A percentile compares a stretch with the other conserved stretches of the same genome.
These are phyloP conservation scores for Annulohypoxylon maeteangense DNA, from an alignment of 495 filamentous ascomycete species.

Conservation along the genomic window DNA sequence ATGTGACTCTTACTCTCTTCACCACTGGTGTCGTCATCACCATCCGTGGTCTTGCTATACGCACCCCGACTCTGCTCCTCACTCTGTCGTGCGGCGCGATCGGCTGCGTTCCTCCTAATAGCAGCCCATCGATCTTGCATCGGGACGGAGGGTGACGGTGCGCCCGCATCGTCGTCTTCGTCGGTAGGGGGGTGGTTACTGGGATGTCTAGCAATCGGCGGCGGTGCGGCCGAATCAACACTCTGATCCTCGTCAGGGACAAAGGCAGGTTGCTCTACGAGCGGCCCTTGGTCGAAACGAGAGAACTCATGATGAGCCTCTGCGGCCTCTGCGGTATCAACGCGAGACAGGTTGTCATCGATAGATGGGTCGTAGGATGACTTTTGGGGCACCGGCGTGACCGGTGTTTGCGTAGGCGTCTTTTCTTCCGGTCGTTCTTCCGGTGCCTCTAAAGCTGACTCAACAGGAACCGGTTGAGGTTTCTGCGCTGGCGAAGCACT, in stretches of 20 bases:
- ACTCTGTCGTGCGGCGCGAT: conserved; percentile 70
- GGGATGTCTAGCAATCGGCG: conserved; percentile 54
- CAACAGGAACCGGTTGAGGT: conserved; percentile 44
- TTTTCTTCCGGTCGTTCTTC: conserved; percentile 49
- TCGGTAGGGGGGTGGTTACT: conserved; percentile 30
- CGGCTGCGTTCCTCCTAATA: conserved; percentile 92
- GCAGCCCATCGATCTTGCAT: conserved; percentile 88
- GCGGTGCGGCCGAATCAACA: conserved; percentile 56
- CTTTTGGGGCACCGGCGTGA: conserved; percentile 29
- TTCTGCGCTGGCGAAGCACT: conserved; percentile 38
- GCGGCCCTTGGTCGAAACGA: conserved; percentile 89
- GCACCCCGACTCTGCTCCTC: conserved; percentile 70
- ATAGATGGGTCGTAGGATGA: conserved; percentile 62
- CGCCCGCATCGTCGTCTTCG: conserved; percentile 36
- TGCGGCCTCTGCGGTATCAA: conserved; percentile 71
- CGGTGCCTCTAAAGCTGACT: conserved; percentile 43
- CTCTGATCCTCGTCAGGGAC: conserved; percentile 73
- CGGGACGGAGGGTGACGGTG: conserved; percentile 49
- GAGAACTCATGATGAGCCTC: conserved; percentile 78
- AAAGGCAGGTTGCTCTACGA: conserved; percentile 87
- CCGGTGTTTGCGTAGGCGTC: conserved; percentile 45
- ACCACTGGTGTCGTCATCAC: conserved; percentile 86
- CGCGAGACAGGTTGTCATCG: conserved; percentile 67
- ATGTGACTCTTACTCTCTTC: conserved; percentile 85
- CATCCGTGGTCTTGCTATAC: conserved; percentile 65